A percentile compares a stretch with the other conserved stretches of the same genome.
These are phyloP conservation scores for Cymodocea nodosa DNA, from an alignment of 116 monocot genomes.

Conservation along the genomic window DNA sequence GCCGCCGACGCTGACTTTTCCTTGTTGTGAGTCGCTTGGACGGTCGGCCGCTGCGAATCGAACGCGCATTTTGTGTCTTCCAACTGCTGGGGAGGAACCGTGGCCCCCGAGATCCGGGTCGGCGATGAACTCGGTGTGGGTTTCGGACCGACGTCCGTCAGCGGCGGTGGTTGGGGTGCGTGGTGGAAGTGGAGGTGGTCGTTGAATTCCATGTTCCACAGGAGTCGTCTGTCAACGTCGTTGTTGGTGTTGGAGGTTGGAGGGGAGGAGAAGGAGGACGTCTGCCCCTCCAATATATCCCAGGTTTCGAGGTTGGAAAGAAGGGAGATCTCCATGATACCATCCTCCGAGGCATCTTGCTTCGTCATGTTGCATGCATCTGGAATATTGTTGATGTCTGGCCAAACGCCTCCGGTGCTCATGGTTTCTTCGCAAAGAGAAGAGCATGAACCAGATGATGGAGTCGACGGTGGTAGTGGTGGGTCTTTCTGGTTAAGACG, in stretches of 20 bases:
- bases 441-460: background rate
- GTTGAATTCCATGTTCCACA: too few relatives aligned
- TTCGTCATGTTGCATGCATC: too few relatives aligned
- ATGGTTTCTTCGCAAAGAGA: background rate
- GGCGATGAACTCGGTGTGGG: background rate
- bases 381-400: too few relatives aligned
- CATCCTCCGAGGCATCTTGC: background rate
- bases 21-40: too few relatives aligned
- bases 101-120: too few relatives aligned
- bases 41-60: too few relatives aligned
- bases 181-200: too few relatives aligned
- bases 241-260: background rate
- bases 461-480: background rate
- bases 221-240: too few relatives aligned
- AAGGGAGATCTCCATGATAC: slow-evolving; percentile 12
- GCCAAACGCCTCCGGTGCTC: too few relatives aligned
- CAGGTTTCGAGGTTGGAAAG: slow-evolving; percentile 17
- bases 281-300: slow-evolving; percentile 8
- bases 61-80: background rate
- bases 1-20: too few relatives aligned
- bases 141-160: too few relatives aligned
- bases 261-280: background rate
- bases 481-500: slow-evolving; percentile 5
- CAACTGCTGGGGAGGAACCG: background rate
- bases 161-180: too few relatives aligned